phyloP scores from a whole-genome alignment of 495 filamentous ascomycete genomes.

The Elasticomyces elasticus region DNA sequence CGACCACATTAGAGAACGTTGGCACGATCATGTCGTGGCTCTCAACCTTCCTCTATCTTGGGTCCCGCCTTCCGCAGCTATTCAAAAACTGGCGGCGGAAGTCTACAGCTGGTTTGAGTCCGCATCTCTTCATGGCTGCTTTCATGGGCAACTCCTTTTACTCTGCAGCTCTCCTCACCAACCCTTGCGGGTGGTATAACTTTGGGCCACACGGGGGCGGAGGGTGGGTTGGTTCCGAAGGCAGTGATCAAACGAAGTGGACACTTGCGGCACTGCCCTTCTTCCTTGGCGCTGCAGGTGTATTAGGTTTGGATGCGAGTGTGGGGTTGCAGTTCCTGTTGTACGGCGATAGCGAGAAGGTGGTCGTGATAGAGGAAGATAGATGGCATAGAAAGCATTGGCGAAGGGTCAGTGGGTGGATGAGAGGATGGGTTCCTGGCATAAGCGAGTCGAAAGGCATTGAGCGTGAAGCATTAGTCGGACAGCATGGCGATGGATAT shows the following conservation, averaged over 20 bases:
- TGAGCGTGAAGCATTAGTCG: conserved; percentile 7
- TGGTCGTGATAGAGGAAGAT: conserved; percentile 32
- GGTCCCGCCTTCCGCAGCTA: conserved; percentile 61
- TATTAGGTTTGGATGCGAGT: conserved; percentile 53
- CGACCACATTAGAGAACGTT: conserved; percentile 35
- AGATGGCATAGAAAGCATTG: conserved; percentile 36
- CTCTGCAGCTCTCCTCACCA: conserved; percentile 53
- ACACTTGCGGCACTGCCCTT: conserved; percentile 52
- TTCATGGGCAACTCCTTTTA: conserved; percentile 69
- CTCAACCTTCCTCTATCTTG: conserved; percentile 57
- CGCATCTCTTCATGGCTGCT: conserved; percentile 58
- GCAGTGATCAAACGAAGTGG: conserved; percentile 50
- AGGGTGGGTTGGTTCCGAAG: conserved; percentile 54
- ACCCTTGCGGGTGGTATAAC: conserved; percentile 57
- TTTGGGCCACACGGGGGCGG: conserved; percentile 53
- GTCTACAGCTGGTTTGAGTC: conserved; percentile 61
- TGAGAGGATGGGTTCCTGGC: conserved; percentile 57
- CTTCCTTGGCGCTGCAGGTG: conserved; percentile 62
- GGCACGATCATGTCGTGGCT: conserved; percentile 56
- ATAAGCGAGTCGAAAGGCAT: conserved; percentile 7
- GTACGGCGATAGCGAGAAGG: conserved; percentile 38
- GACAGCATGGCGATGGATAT: conserved; percentile 7
- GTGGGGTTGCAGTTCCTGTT: conserved; percentile 57
- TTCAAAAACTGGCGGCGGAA: conserved; percentile 57
- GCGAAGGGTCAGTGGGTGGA: conserved; percentile 53